Evolutionary conservation across 441 rosid genomes (phyloP).

Genomic region (Arabidopsis lyrata): DNA sequence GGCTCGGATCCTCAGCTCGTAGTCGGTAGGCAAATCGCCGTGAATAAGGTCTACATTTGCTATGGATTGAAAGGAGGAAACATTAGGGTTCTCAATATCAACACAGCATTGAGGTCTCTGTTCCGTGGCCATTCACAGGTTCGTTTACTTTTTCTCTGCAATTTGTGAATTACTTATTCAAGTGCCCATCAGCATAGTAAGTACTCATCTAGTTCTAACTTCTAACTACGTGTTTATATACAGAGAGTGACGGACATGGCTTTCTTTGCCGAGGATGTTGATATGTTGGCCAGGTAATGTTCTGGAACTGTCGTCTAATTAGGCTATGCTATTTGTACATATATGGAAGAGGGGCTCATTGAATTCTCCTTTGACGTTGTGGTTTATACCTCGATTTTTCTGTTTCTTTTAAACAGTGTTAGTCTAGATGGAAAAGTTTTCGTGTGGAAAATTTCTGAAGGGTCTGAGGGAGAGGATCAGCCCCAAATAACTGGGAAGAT

Average conservation of each 20-base stretch:
- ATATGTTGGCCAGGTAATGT: conserved; percentile 87
- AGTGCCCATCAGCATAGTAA: neutral
- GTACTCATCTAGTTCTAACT: conserved; percentile 18
- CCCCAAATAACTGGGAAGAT: conserved; percentile 74
- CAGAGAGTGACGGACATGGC: conserved; percentile 96
- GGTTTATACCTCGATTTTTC: neutral
- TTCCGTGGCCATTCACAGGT: conserved; percentile 92
- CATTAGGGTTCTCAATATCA: conserved; percentile 85
- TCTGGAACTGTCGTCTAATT: conserved; percentile 22
- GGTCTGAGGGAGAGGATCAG: conserved; percentile 82
- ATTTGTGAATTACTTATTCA: conserved; percentile 10
- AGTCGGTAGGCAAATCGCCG: conserved; percentile 89
- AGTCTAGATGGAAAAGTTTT: conserved; percentile 81
- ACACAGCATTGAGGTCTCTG: conserved; percentile 82
- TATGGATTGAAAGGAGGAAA: conserved; percentile 90
- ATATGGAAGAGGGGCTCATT: neutral
- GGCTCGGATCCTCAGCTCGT: conserved; percentile 84
- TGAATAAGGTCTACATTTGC: conserved; percentile 78
- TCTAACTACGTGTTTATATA: conserved; percentile 35
- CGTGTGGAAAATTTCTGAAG: conserved; percentile 82
- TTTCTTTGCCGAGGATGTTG: conserved; percentile 92
- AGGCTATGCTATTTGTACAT: neutral
- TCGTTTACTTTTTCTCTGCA: neutral
- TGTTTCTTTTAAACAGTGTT: conserved; percentile 57
- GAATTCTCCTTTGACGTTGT: conserved; percentile 21